phyloP scores from a whole-genome alignment of 2,329 filamentous ascomycete species.

The Alternaria sp. region DNA sequence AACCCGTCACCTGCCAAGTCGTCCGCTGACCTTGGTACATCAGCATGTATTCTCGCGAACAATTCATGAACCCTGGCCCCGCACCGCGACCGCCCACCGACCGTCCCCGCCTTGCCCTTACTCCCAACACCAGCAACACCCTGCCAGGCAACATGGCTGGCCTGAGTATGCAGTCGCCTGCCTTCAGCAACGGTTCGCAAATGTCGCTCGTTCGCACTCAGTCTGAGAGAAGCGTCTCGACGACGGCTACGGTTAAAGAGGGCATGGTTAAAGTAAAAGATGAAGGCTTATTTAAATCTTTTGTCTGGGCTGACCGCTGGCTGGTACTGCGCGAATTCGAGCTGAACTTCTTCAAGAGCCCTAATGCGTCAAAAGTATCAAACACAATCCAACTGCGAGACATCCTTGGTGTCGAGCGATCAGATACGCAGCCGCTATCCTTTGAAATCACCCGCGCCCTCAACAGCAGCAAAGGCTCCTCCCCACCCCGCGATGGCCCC shows the following conservation, averaged over 20 bases:
- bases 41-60: constrained; percentile 68
- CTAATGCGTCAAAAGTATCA: constrained; percentile 81
- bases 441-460: constrained; percentile 87
- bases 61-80: constrained; percentile 97
- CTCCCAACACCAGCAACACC: constrained; percentile 71
- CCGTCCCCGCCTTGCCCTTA: constrained; percentile 80
- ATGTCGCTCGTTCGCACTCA: constrained; percentile 54
- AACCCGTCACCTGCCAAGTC: constrained; percentile 7
- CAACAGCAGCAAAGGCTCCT: constrained; percentile 64
- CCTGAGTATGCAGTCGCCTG: constrained; percentile 74
- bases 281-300: constrained; percentile 81
- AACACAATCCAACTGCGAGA: constrained; percentile 85
- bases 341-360: constrained; percentile 92
- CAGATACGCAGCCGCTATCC: constrained; percentile 88
- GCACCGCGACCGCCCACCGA: constrained; percentile 89
- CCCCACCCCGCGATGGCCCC: constrained; percentile 79
- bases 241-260: constrained; percentile 60
- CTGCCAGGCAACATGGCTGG: constrained; percentile 80
- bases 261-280: constrained; percentile 90
- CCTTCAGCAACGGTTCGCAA: constrained; percentile 48
- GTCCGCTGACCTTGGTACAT: constrained; percentile 21
- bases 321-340: constrained; percentile 91
- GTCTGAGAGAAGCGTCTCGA: constrained; percentile 52
- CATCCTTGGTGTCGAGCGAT: constrained; percentile 87
- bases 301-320: constrained; percentile 89